These are phyloP conservation scores for Talaromyces stipitatus DNA, from an alignment of 495 filamentous ascomycete species.

Conservation along the genomic window DNA sequence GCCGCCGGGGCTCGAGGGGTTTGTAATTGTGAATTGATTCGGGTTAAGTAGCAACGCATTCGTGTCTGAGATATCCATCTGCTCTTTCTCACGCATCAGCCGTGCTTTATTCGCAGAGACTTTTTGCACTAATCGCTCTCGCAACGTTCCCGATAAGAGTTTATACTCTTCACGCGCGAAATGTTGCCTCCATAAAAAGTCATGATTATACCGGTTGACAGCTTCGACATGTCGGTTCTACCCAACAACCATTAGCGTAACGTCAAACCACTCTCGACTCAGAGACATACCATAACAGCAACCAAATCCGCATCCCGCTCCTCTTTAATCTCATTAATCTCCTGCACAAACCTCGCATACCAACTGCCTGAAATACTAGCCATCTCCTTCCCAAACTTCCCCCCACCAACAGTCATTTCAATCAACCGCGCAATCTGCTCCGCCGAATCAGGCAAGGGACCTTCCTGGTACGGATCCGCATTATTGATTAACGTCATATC, in stretches of 20 bases:
- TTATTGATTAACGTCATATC: slow-evolving; percentile 82
- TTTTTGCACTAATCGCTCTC: slow-evolving; percentile 73
- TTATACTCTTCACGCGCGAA: slow-evolving; percentile 78
- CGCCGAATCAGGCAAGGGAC: slow-evolving; percentile 62
- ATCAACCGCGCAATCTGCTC: slow-evolving; percentile 60
- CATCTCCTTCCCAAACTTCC: slow-evolving; percentile 46
- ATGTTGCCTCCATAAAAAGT: slow-evolving; percentile 47
- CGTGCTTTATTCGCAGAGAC: slow-evolving; percentile 68
- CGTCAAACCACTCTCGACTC: not conserved
- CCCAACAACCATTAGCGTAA: not conserved
- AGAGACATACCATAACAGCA: slow-evolving; percentile 58
- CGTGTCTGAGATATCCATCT: slow-evolving; percentile 78
- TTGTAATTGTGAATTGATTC: slow-evolving; percentile 81
- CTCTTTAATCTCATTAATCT: slow-evolving; percentile 79
- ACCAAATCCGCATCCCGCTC: slow-evolving; percentile 72
- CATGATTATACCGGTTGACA: slow-evolving; percentile 31
- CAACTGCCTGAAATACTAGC: slow-evolving; percentile 67
- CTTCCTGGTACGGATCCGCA: slow-evolving; percentile 68
- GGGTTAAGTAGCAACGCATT: slow-evolving; percentile 86
- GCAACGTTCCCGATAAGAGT: slow-evolving; percentile 66
- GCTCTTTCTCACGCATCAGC: slow-evolving; percentile 80
- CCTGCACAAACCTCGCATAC: slow-evolving; percentile 72
- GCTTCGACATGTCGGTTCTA: slow-evolving; percentile 36
- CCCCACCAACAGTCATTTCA: slow-evolving; percentile 47
- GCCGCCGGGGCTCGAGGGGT: slow-evolving; percentile 71